Evolutionary conservation across 2,329 filamentous ascomycete species (phyloP).

Genomic region (Alternaria viburni): DNA sequence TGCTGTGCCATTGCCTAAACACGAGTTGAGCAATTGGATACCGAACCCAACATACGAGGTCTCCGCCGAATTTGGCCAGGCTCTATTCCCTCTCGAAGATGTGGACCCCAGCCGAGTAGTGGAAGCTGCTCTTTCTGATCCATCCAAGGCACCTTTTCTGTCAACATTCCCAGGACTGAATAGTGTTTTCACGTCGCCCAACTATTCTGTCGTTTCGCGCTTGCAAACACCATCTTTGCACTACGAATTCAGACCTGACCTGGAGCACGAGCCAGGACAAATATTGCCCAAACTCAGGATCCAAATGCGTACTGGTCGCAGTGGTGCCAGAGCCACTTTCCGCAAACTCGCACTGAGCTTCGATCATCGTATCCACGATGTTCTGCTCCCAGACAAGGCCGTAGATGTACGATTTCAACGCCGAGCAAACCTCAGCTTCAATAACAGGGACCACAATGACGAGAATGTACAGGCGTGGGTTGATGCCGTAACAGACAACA

Average conservation of each 20-base stretch:
- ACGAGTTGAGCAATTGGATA: conserved; percentile 22
- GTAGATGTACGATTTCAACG: conserved; percentile 38
- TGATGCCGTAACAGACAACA: conserved; percentile 27
- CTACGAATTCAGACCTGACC: conserved; percentile 34
- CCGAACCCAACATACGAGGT: conserved; percentile 20
- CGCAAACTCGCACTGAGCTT: conserved; percentile 30
- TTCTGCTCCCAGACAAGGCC: conserved; percentile 38
- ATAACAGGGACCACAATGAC: conserved; percentile 9
- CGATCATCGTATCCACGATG: conserved; percentile 31
- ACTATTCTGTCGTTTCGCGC: conserved; percentile 10
- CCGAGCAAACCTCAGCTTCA: conserved; percentile 22
- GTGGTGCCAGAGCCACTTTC: conserved; percentile 18
- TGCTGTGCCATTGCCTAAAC: background rate
- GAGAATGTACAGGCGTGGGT: conserved; percentile 24
- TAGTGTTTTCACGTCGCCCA: conserved; percentile 25
- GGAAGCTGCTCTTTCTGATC: background rate
- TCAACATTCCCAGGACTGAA: conserved; percentile 28
- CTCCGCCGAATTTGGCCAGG: conserved; percentile 33
- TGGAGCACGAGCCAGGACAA: conserved; percentile 17
- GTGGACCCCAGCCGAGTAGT: background rate
- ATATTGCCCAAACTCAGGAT: conserved; percentile 34
- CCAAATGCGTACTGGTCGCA: conserved; percentile 25
- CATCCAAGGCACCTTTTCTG: conserved; percentile 19
- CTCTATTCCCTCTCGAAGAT: conserved; percentile 25
- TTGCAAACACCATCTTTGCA: conserved; percentile 21